Percentiles rank a stretch among this genome's conserved stretches.
Evolutionary conservation across 192 early-diverging fungal genomes (phyloP).

Genomic region (Dissophora ornata): DNA sequence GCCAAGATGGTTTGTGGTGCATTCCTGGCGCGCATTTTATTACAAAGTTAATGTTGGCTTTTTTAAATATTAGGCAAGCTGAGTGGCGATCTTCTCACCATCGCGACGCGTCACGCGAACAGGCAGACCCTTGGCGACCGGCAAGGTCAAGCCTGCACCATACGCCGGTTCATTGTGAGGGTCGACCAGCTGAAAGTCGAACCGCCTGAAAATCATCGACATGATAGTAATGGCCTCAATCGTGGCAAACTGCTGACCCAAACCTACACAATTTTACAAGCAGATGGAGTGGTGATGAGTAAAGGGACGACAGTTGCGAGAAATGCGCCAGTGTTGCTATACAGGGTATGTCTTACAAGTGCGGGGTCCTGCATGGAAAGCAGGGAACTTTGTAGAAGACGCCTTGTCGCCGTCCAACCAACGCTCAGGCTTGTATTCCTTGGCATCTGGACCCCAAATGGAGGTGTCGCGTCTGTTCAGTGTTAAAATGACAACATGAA

Average conservation of each 20-base stretch:
- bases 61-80: no score
- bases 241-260: slow-evolving; percentile 57
- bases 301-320: no score
- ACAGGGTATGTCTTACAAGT: slow-evolving; percentile 42
- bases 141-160: slow-evolving; percentile 33
- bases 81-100: no score
- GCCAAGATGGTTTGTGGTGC: no score
- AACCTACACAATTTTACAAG: neutral
- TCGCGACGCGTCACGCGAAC: slow-evolving; percentile 20
- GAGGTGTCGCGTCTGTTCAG: slow-evolving; percentile 38
- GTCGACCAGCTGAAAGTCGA: slow-evolving; percentile 48
- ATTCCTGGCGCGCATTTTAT: no score
- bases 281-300: neutral
- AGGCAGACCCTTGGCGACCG: slow-evolving; percentile 16
- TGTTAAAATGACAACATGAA: neutral
- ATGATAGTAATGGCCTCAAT: slow-evolving; percentile 57
- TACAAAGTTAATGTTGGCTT: no score
- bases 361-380: slow-evolving; percentile 63
- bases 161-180: slow-evolving; percentile 22
- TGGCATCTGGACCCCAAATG: slow-evolving; percentile 63
- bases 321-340: no score
- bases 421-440: slow-evolving; percentile 57
- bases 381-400: slow-evolving; percentile 58
- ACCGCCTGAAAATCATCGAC: slow-evolving; percentile 45
- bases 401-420: slow-evolving; percentile 53